Evolutionary conservation across 805 yeast species (phyloP), one percentile per base, ranked within the genome.

Genomic region (Sugiyamaella smithiae): DNA sequence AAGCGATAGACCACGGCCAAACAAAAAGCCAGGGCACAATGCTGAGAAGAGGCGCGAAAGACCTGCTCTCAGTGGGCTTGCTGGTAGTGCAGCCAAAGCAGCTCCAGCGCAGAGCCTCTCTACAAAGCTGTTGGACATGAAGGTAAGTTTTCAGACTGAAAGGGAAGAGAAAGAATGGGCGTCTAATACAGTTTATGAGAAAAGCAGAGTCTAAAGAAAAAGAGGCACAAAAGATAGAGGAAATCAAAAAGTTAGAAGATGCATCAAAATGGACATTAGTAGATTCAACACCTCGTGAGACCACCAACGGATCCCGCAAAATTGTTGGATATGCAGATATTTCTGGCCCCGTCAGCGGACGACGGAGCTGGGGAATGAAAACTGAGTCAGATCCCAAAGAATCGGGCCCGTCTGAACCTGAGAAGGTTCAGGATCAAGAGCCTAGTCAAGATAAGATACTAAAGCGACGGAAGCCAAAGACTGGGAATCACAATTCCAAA

Each of bases 71-170:
- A 19, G 32, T 8, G 53, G 53, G 11, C 44, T 49, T 7, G 50
- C 40, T 19, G 50, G 53, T 22, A 14, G 28, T n/a, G 46, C 45
- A 19, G 22, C 37, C 12, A 54, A 51, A 52, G 54, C 53, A 4
- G 36, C 55, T 4, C 44, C 54, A 2, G 62, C 61, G 36, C 71
- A 67, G 12, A 64, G 65, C 41, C 67, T 81, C 49, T 84, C 93
- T 23, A 78, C 79, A 58, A 76, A 88, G 59, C 86, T 88, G 58
- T 71, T 84, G 81, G 84, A 83, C 76, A 88, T 88, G 96, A 88
- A 87, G 73, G 82, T 81, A 70, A 78, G 80, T n/a, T n/a, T n/a
- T n/a, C n/a, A n/a, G 82, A 20, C 19, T 49, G 63, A 60, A 37
- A 33, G 58, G 46, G 4, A 52, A 55, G 2, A n/a, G n/a, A n/a